Evolutionary conservation across 257 asterid genomes (phyloP).

Genomic region (Asclepias syriaca): DNA sequence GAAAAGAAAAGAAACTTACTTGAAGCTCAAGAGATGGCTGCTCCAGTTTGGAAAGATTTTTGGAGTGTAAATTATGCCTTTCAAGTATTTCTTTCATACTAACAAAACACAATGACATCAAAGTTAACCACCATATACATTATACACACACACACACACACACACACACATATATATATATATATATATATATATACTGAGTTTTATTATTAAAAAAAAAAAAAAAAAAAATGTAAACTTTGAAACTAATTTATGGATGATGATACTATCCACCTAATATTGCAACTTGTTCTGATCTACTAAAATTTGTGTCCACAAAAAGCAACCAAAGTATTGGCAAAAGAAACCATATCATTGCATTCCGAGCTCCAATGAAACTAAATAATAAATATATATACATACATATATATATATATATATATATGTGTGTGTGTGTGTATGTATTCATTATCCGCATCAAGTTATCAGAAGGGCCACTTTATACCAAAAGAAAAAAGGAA

Average conservation of each 20-base stretch:
- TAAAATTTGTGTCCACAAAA: constrained; percentile 3
- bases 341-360: background rate
- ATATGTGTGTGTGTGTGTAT: no score
- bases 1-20: constrained; percentile 24
- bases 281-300: constrained; percentile 7
- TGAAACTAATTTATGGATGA: background rate
- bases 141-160: no score
- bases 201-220: background rate
- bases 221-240: background rate
- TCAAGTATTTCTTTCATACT: constrained; percentile 77
- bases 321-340: background rate
- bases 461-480: no score
- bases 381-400: background rate
- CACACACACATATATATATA: no score
- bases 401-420: no score
- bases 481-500: no score
- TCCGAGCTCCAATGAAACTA: background rate
- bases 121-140: no score
- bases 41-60: constrained; percentile 61
- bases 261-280: background rate
- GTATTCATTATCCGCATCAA: no score
- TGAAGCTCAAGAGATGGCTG: constrained; percentile 82
- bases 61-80: constrained; percentile 63
- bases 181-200: no score
- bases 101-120: background rate